Base-by-base conservation (phyloP, 305 asterid genomes). In the Lippia alba region DNA sequence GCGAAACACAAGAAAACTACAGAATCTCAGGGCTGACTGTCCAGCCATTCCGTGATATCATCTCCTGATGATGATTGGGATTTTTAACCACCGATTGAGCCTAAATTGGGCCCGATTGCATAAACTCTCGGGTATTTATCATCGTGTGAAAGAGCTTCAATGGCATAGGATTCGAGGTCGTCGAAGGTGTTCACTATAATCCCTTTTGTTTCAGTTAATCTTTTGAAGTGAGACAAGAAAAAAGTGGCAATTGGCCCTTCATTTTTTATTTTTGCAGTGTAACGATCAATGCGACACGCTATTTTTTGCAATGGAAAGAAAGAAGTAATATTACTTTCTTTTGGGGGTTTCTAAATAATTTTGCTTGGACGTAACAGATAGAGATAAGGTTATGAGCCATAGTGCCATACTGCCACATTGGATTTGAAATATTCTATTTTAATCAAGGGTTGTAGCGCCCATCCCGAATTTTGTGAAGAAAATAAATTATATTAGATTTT, bases 1-100 rank as follows among this genome's bases (percentile, higher is more conserved):
- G 91, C 97, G 44, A 91, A 91, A 36, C 90, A 86, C 10, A 91
- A 74, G 78, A 86, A 91, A 32, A 89, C 76, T 10, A 88, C 91
- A 0, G 96, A 84, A 0, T 64, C 75, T 2, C 75, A 70, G 3
- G 88, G 87, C 55, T 84, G 92, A 3, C 63, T 36, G 51, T 87
- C 88, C 1, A 91, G 83, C 96, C 94, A 91, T 19, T 78, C 77
- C 77, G 66, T 41, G 61, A 88, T 74, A 1, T 61, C 82, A 0
- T 78, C 74, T 0, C 51, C 59, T 14, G 60, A 55, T 18, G 10
- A 60, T 36, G 41, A 56, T 30, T 24, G 32, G 30, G 40, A 9
- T 1, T 1, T 14, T 12, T 4, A 40, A 1, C 45, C 69, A 1
- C 56, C 66, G 1, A 14, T 51, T 48, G 4, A 4, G 5, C 76